These are phyloP conservation scores for Scytalidium sp. DNA, from an alignment of 2,329 filamentous ascomycete genomes.

Conservation along the genomic window DNA sequence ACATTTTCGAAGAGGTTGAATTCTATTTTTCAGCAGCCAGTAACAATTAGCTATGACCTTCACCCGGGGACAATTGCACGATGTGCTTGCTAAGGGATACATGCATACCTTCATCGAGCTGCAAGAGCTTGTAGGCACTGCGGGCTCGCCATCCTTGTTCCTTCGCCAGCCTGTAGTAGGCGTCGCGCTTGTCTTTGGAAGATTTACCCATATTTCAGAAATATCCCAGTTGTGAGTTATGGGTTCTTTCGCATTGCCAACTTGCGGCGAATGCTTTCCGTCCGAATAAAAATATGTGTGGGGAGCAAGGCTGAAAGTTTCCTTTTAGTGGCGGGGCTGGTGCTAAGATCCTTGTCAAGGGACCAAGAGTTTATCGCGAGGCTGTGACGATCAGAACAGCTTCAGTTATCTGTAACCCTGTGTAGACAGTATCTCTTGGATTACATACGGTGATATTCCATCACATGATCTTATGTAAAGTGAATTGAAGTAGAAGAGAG, in stretches of 20 bases:
- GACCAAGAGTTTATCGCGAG: not conserved
- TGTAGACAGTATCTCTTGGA: no score
- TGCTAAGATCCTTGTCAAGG: not conserved
- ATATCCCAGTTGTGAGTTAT: not conserved
- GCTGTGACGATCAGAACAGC: no score
- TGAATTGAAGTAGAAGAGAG: no score
- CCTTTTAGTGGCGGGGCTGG: not conserved
- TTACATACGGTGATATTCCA: no score
- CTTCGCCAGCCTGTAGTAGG: conserved; percentile 96
- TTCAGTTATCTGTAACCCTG: no score
- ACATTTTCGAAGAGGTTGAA: conserved; percentile 92
- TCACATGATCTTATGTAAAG: no score
- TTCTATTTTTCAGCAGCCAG: conserved; percentile 47
- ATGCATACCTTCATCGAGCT: conserved; percentile 73
- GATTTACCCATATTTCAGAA: conserved; percentile 77
- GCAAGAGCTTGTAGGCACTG: conserved; percentile 94
- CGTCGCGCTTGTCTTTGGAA: conserved; percentile 97
- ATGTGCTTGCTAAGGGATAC: not conserved
- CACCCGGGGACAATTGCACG: conserved; percentile 4
- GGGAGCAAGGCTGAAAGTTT: not conserved
- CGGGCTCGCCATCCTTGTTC: conserved; percentile 98
- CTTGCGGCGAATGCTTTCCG: not conserved
- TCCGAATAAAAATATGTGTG: not conserved
- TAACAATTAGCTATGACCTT: not conserved
- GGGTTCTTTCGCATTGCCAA: not conserved